Conservation (phyloP, 257 asterid genomes). For the Solanum phureja region DNA sequence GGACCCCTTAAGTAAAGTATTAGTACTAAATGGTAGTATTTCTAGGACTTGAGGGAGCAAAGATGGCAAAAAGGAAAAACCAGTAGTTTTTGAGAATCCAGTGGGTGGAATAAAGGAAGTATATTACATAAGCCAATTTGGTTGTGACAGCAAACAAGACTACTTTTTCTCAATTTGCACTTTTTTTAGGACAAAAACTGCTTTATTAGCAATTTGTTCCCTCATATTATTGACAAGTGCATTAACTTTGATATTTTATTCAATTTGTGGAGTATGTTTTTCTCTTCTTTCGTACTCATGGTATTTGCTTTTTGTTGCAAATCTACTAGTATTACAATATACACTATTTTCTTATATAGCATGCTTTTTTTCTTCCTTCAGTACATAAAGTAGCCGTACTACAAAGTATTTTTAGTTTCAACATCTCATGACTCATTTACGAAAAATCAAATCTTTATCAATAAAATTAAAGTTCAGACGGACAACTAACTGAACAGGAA, state of each 20-base stretch:
- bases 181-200: background rate
- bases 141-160: background rate
- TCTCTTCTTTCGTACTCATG: background rate
- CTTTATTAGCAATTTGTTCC: constrained; percentile 6
- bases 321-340: too few species aligned
- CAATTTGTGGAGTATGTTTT: background rate
- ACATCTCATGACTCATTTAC: background rate
- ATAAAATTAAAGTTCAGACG: background rate
- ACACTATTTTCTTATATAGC: too few species aligned
- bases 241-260: background rate
- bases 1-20: background rate
- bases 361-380: background rate
- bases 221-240: background rate
- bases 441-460: background rate
- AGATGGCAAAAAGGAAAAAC: background rate
- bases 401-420: background rate
- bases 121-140: background rate
- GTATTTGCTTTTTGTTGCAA: background rate
- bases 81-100: constrained; percentile 21
- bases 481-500: too few species aligned
- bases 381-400: background rate
- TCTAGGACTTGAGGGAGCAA: background rate
- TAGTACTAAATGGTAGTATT: background rate
- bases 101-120: constrained; percentile 15
- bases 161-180: background rate